Percentiles rank a stretch among this genome's conserved stretches.
Conservation (phyloP, 306 rosid species). For the Gastrolobium villosum region DNA sequence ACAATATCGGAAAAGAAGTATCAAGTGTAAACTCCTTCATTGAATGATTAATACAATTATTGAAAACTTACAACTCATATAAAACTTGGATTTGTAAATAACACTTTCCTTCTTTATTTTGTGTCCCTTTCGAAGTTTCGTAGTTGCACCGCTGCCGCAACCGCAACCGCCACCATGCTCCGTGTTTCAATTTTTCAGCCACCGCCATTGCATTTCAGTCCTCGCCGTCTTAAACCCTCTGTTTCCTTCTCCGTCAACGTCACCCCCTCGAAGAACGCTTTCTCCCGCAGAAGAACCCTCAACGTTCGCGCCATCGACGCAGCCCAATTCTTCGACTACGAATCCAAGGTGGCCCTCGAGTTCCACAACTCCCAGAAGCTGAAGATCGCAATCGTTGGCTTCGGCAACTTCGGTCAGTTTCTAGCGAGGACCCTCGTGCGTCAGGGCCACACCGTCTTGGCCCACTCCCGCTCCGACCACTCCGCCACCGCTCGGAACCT, state of each 20-base stretch:
- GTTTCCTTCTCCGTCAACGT: neutral
- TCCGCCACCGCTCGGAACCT: conserved; percentile 54
- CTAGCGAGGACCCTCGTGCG: conserved; percentile 69
- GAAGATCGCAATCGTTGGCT: conserved; percentile 76
- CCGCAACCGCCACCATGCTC: conserved; percentile 39
- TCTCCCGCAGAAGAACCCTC: conserved; percentile 37
- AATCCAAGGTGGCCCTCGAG: conserved; percentile 65
- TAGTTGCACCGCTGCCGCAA: too few species aligned
- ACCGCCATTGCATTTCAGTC: neutral
- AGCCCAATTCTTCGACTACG: conserved; percentile 76
- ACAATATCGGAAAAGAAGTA: too few species aligned
- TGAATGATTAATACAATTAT: too few species aligned
- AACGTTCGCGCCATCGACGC: conserved; percentile 72
- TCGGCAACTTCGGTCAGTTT: conserved; percentile 87
- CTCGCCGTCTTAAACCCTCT: conserved; percentile 9
- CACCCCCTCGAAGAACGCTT: conserved; percentile 7
- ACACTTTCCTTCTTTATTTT: too few species aligned
- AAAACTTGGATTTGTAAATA: too few species aligned
- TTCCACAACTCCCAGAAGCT: conserved; percentile 59
- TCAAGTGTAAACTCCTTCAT: too few species aligned
- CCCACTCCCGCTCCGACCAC: conserved; percentile 76
- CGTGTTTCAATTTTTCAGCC: conserved; percentile 50
- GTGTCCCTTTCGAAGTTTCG: too few species aligned
- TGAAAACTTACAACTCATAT: too few species aligned
- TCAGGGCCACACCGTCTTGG: conserved; percentile 83